Percentiles rank a stretch among this genome's conserved stretches.
phyloP scores from a whole-genome alignment of 2,329 filamentous ascomycete species.

The Didymella pinodella region DNA sequence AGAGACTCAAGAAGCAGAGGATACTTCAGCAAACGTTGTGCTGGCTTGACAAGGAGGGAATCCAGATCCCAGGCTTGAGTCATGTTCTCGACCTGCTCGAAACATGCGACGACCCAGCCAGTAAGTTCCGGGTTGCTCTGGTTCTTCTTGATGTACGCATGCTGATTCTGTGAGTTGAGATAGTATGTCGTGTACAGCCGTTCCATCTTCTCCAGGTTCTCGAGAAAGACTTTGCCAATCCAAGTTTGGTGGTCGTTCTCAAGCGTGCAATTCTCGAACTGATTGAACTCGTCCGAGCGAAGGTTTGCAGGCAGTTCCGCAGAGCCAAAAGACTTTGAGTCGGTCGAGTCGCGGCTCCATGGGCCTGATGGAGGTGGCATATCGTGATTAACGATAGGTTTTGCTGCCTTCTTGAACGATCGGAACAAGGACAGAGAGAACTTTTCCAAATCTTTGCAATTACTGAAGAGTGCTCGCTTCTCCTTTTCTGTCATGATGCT shows the following conservation, averaged over 20 bases:
- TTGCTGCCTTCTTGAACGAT: conserved; percentile 79
- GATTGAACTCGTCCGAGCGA: conserved; percentile 35
- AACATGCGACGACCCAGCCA: conserved; percentile 92
- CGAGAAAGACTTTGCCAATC: conserved; percentile 66
- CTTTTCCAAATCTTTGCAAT: conserved; percentile 86
- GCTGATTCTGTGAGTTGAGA: conserved; percentile 70
- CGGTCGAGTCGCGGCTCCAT: conserved; percentile 36
- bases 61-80: conserved; percentile 95
- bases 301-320: conserved; percentile 29
- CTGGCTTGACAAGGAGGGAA: conserved; percentile 95
- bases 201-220: conserved; percentile 67
- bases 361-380: conserved; percentile 48
- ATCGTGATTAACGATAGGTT: conserved; percentile 71
- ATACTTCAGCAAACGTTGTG: conserved; percentile 94
- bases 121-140: conserved; percentile 65
- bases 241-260: conserved; percentile 66
- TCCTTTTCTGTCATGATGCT: conserved; percentile 82
- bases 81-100: conserved; percentile 88
- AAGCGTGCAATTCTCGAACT: conserved; percentile 41
- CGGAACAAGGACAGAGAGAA: conserved; percentile 83
- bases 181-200: conserved; percentile 71
- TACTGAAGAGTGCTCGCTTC: conserved; percentile 89
- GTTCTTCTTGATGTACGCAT: conserved; percentile 65
- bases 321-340: conserved; percentile 27
- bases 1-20: conserved; percentile 84